phyloP scores from a whole-genome alignment of 2,329 filamentous ascomycete genomes.

The Cryphonectria radicalis region DNA sequence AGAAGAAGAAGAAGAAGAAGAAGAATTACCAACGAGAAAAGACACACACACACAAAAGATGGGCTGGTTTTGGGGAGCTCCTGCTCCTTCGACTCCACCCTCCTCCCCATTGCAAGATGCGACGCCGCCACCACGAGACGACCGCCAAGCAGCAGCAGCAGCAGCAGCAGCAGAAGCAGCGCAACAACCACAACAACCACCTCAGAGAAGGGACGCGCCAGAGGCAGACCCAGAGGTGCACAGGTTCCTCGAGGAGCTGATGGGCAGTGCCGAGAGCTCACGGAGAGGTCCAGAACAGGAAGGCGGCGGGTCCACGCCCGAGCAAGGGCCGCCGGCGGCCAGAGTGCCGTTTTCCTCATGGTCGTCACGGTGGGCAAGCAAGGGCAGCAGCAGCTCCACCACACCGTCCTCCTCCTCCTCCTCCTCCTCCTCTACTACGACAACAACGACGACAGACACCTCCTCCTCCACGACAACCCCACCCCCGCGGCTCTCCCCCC shows the following conservation, averaged over 20 bases:
- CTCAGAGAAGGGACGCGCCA: slow-evolving; percentile 4
- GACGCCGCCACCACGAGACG: slow-evolving; percentile 1
- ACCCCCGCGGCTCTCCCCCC: slow-evolving; percentile 42
- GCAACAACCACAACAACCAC: slow-evolving; percentile 10
- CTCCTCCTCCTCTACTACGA: slow-evolving; percentile 16
- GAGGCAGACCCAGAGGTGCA: slow-evolving; percentile 55
- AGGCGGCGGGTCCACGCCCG: background rate
- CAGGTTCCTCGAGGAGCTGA: slow-evolving; percentile 50
- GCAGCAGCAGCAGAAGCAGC: slow-evolving; percentile 20
- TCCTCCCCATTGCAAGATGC: slow-evolving; percentile 32
- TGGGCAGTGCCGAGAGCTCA: slow-evolving; percentile 16
- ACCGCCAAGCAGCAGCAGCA: slow-evolving; percentile 30
- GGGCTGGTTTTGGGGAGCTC: slow-evolving; percentile 65
- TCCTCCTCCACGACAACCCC: slow-evolving; percentile 23
- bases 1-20: too few relatives aligned
- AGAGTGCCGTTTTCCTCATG: slow-evolving; percentile 37
- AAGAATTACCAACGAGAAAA: too few relatives aligned
- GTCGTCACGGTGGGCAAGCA: slow-evolving; percentile 38
- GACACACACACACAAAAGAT: slow-evolving; percentile 42
- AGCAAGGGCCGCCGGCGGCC: slow-evolving; percentile 29
- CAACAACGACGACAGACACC: background rate
- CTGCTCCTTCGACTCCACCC: slow-evolving; percentile 40
- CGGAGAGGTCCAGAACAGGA: background rate
- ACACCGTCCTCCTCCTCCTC: slow-evolving; percentile 24
- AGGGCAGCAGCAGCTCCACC: slow-evolving; percentile 36